Evolutionary conservation across 2,329 filamentous ascomycete species (phyloP).

Genomic region (Claviceps monticola): DNA sequence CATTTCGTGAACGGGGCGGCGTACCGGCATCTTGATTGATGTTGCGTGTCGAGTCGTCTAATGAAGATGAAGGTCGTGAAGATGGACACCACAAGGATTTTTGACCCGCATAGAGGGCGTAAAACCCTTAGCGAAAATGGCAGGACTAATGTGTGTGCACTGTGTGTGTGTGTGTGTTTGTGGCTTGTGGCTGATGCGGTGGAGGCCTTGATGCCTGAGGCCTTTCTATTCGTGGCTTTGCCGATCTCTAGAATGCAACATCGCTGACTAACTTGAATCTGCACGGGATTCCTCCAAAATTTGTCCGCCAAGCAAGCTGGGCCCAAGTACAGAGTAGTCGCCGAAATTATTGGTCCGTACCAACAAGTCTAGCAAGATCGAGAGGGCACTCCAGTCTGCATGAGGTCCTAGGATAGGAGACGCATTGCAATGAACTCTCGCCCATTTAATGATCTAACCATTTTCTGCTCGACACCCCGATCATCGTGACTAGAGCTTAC

Average conservation of each 20-base stretch:
- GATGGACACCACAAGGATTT: conserved; percentile 20
- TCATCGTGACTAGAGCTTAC: neutral
- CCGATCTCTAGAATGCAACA: neutral
- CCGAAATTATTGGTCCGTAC: neutral
- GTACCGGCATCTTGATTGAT: conserved; percentile 29
- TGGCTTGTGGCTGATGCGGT: neutral
- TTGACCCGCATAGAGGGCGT: conserved; percentile 21
- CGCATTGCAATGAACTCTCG: conserved; percentile 6
- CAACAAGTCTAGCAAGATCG: neutral
- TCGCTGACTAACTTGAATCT: neutral
- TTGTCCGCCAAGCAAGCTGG: neutral
- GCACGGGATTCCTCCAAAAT: neutral
- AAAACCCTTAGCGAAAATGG: conserved; percentile 20
- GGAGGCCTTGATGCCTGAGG: neutral
- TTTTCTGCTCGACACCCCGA: neutral
- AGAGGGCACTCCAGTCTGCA: neutral
- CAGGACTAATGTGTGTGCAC: neutral
- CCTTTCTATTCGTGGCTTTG: neutral
- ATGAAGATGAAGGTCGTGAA: conserved; percentile 19
- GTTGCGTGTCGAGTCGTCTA: conserved; percentile 24
- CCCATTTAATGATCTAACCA: neutral
- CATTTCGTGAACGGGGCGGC: conserved; percentile 9
- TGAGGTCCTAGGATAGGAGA: conserved; percentile 8
- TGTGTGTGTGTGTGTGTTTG: neutral
- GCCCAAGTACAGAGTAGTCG: neutral